These are phyloP conservation scores for Plasmodium reichenowi DNA, from an alignment of 169 alveolate genomes.

Conservation along the genomic window DNA sequence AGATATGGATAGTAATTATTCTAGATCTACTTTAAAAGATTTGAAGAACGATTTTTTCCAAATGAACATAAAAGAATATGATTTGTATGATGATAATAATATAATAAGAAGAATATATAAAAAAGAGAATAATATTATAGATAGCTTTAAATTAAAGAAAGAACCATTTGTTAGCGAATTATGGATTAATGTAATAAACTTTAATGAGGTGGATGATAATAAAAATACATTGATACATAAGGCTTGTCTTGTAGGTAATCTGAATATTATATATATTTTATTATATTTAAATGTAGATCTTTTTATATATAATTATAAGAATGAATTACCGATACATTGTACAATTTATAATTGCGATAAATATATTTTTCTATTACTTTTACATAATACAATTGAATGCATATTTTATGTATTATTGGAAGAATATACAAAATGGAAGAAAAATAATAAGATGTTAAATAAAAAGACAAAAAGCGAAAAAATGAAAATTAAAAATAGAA, in stretches of 20 bases:
- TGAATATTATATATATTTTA: constrained; percentile 50
- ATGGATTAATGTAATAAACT: constrained; percentile 48
- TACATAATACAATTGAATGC: constrained; percentile 71
- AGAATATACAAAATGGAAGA: neutral
- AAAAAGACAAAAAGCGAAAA: neutral
- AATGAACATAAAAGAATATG: no score
- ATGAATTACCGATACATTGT: constrained; percentile 67
- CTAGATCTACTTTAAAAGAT: no score
- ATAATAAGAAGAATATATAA: constrained; percentile 23
- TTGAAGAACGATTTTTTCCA: no score
- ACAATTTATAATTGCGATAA: constrained; percentile 42
- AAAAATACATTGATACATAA: constrained; percentile 70
- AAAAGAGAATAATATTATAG: neutral
- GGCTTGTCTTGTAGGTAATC: constrained; percentile 65
- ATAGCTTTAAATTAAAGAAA: neutral
- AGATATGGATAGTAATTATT: no score
- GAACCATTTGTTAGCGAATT: constrained; percentile 7
- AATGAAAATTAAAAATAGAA: neutral
- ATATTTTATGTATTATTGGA: constrained; percentile 16
- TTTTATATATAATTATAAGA: constrained; percentile 38
- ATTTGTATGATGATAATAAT: constrained; percentile 15
- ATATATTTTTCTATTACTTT: constrained; percentile 45
- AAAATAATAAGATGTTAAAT: neutral
- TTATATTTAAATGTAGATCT: constrained; percentile 55
- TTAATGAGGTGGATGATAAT: constrained; percentile 58